These are phyloP conservation scores for Venturia asperata DNA, from an alignment of 2,329 filamentous ascomycete species.

Conservation along the genomic window DNA sequence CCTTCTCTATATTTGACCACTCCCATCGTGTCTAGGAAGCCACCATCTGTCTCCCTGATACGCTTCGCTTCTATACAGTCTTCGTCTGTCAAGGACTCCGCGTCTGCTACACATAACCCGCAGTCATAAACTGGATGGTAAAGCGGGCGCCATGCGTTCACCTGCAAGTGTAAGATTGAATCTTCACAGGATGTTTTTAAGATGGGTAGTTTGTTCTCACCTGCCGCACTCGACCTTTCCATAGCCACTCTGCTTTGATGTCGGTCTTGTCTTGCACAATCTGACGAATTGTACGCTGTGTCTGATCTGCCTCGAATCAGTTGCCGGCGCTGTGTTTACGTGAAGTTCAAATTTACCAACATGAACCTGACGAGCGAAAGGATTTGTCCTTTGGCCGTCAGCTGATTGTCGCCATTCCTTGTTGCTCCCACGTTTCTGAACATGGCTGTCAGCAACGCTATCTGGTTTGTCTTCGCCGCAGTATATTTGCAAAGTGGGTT, in stretches of 20 bases:
- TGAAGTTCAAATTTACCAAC: slow-evolving; percentile 12
- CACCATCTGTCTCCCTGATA: slow-evolving; percentile 21
- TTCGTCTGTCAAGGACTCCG: slow-evolving; percentile 22
- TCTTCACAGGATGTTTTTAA: not conserved
- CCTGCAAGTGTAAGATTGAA: not conserved
- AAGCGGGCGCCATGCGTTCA: slow-evolving; percentile 25
- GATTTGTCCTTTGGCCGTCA: slow-evolving; percentile 26
- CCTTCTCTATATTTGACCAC: slow-evolving; percentile 25
- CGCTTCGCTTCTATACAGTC: slow-evolving; percentile 25
- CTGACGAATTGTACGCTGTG: slow-evolving; percentile 25
- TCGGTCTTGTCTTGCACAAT: slow-evolving; percentile 25
- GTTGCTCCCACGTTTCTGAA: slow-evolving; percentile 22
- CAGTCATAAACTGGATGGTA: slow-evolving; percentile 25
- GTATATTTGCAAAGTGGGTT: not conserved
- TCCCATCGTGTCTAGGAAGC: slow-evolving; percentile 26
- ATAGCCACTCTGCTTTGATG: slow-evolving; percentile 25
- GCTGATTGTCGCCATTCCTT: slow-evolving; percentile 23
- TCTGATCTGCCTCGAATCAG: slow-evolving; percentile 23
- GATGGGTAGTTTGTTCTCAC: not conserved
- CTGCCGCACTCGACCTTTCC: slow-evolving; percentile 23
- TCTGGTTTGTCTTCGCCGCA: not conserved
- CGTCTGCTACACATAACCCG: slow-evolving; percentile 26
- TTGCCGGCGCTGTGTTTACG: not conserved
- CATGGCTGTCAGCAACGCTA: slow-evolving; percentile 22
- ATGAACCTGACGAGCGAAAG: slow-evolving; percentile 28